Base-by-base conservation (phyloP, 1,284 basidiomycete genomes). In the Ustilago crameri region DNA sequence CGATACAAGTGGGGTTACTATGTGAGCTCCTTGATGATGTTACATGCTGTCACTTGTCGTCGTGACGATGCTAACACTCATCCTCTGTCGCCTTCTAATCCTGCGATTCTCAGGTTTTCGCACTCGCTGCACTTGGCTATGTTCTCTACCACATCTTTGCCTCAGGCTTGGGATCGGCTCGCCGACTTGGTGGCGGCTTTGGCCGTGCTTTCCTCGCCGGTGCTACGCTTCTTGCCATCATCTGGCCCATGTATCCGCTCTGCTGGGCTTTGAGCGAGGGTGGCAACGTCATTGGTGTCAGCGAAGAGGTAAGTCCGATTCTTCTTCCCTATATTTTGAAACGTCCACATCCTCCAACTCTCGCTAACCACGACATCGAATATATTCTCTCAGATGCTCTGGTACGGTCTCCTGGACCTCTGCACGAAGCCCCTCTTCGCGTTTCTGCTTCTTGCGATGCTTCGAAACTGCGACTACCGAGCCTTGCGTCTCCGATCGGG, bases 371-470 rank as follows among this genome's bases (percentile, higher is more conserved):
- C n/a, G n/a, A n/a, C n/a, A n/a, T n/a, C n/a, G n/a, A n/a, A n/a
- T n/a, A n/a, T n/a, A n/a, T n/a, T n/a, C n/a, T n/a, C n/a, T 23
- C 50, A 86, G 74, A 83, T 85, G 82, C 72, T 87, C 59, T 89
- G 87, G 83, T 89, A 89, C 80, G 88, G 88, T 9, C 34, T 81
- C 24, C 84, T 90, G 62, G 89, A 89, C 71, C 53, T 89, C 14
- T 51, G 89, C 70, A 85, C 87, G 51, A 88, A 87, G 58, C 81
- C 76, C 8, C 43, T 78, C 30, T 81, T 79, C 51, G 62, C 72
- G 2, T 56, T 81, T 24, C 42, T 76, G 40, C 75, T 81, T 24
- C 62, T 79, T 27, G 44, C 42, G 18, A 51, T 67, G 49, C 53
- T 80, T 5, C 30, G 63, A 18, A 56, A 51, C 9, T 62, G 76